These are phyloP conservation scores for Glonium stellatum DNA, from an alignment of 495 filamentous ascomycete genomes.

Conservation along the genomic window DNA sequence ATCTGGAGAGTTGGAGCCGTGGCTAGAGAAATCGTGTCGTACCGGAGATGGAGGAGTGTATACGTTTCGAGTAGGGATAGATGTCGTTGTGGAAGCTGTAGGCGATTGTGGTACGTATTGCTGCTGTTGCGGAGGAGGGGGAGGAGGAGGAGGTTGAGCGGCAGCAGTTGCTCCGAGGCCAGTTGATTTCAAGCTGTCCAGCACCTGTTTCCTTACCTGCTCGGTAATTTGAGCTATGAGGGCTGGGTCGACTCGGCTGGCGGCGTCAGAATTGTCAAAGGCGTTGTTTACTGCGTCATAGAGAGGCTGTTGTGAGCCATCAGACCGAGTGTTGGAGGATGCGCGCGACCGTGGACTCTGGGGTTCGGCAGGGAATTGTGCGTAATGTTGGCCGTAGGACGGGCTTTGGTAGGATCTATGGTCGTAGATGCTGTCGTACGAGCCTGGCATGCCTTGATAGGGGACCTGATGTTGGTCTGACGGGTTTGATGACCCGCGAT, in stretches of 20 bases:
- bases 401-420: conserved; percentile 14
- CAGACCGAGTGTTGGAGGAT: conserved; percentile 24
- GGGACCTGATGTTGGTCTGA: conserved; percentile 16
- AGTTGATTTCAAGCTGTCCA: conserved; percentile 30
- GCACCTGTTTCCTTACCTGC: conserved; percentile 32
- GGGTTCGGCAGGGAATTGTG: conserved; percentile 8
- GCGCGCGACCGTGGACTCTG: conserved; percentile 27
- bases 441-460: conserved; percentile 4
- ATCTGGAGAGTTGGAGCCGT: conserved; percentile 26
- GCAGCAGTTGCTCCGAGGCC: conserved; percentile 10
- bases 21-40: conserved; percentile 21
- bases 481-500: conserved; percentile 16
- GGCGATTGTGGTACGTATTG: conserved; percentile 19
- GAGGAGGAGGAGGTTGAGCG: conserved; percentile 5
- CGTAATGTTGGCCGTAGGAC: background rate
- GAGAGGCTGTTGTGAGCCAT: conserved; percentile 33
- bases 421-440: conserved; percentile 22
- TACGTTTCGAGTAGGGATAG: conserved; percentile 31
- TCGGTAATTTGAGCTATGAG: conserved; percentile 36
- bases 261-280: conserved; percentile 34
- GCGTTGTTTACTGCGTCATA: conserved; percentile 36
- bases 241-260: conserved; percentile 34
- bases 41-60: conserved; percentile 40
- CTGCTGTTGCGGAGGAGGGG: conserved; percentile 18
- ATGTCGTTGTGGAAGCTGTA: conserved; percentile 27